Conservation (phyloP, 371 early-diverging fungal genomes). For the Parasitella parasitica region DNA sequence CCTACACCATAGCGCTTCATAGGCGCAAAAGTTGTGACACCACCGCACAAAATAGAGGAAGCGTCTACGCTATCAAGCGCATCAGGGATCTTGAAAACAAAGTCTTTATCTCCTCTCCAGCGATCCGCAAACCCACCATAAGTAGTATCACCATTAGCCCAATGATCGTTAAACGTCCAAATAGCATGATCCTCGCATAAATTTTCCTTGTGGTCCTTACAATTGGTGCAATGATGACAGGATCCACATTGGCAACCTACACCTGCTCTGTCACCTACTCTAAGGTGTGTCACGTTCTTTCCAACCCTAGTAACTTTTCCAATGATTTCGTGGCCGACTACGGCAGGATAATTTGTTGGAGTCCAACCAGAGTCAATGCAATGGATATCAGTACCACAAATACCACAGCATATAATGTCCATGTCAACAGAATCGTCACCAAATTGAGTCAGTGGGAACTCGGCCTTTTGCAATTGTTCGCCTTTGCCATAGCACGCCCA, state of each 20-base stretch:
- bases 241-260: constrained; percentile 59
- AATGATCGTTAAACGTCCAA: constrained; percentile 60
- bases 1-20: constrained; percentile 46
- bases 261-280: constrained; percentile 69
- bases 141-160: constrained; percentile 53
- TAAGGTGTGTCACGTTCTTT: constrained; percentile 36
- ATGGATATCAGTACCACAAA: constrained; percentile 59
- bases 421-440: constrained; percentile 53
- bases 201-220: constrained; percentile 16
- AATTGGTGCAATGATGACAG: constrained; percentile 28
- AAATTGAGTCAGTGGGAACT: constrained; percentile 38
- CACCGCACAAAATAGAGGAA: constrained; percentile 50
- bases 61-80: constrained; percentile 51
- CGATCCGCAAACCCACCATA: constrained; percentile 70
- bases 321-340: constrained; percentile 61
- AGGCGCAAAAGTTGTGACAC: constrained; percentile 64
- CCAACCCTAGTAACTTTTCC: constrained; percentile 50
- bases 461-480: constrained; percentile 1
- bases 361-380: constrained; percentile 63
- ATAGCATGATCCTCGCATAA: constrained; percentile 48
- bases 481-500: constrained; percentile 27
- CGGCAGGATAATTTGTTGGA: constrained; percentile 45
- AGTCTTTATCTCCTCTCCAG: constrained; percentile 43
- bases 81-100: constrained; percentile 64
- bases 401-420: constrained; percentile 52